Conservation (phyloP, 306 rosid species). For the Lathyrus aphaca region DNA sequence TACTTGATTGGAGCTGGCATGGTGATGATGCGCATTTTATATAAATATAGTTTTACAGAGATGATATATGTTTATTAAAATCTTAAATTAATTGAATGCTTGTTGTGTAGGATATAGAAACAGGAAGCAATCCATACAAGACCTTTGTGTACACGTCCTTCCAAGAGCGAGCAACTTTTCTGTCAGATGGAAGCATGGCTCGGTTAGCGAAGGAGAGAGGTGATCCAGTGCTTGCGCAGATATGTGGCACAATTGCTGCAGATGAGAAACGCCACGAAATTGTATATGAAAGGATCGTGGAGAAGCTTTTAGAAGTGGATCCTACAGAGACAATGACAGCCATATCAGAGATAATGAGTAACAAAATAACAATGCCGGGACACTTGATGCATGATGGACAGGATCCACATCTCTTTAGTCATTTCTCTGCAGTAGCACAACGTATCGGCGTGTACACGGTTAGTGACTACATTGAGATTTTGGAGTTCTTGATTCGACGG, state of each 20-base stretch:
- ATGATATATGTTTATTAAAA: too few relatives aligned
- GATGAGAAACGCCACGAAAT: constrained; percentile 6
- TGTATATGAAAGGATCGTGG: constrained; percentile 1
- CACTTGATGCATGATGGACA: too few relatives aligned
- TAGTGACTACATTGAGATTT: background rate
- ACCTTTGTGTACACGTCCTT: too few relatives aligned
- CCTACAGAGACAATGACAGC: too few relatives aligned
- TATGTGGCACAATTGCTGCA: background rate
- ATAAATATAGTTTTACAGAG: too few relatives aligned
- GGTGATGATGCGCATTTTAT: too few relatives aligned
- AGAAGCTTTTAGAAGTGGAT: constrained; percentile 16
- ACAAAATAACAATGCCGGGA: too few relatives aligned
- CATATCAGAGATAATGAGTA: too few relatives aligned
- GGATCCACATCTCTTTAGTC: too few relatives aligned
- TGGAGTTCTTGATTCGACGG: background rate
- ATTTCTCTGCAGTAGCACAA: background rate
- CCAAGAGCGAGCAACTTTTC: background rate
- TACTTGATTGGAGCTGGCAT: too few relatives aligned
- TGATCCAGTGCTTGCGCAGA: background rate
- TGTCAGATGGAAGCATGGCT: background rate
- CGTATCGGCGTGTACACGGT: background rate
- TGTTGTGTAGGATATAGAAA: background rate
- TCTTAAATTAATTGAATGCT: background rate
- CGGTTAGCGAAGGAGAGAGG: background rate
- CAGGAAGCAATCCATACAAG: too few relatives aligned